Conservation (phyloP, 2,329 filamentous ascomycete genomes). For the Lecanosticta acicola region DNA sequence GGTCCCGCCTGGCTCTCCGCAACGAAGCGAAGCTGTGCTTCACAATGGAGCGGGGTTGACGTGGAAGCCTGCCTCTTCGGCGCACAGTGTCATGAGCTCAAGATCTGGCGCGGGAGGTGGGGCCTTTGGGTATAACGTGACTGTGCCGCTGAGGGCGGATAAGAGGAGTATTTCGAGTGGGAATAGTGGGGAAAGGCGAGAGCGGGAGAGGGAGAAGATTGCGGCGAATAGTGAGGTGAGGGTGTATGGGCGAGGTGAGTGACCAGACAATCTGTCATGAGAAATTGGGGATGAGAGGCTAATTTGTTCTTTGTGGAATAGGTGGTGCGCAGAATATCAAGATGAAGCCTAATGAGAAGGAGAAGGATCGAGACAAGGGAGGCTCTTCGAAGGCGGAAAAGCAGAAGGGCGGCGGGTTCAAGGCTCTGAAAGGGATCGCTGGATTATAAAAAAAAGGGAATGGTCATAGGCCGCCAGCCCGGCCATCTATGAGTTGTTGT, state of each 20-base stretch:
- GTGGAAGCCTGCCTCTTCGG: constrained; percentile 21
- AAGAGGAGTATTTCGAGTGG: constrained; percentile 28
- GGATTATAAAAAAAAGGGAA: constrained; percentile 4
- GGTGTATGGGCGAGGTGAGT: constrained; percentile 52
- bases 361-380: constrained; percentile 26
- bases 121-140: constrained; percentile 23
- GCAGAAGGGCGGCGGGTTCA: constrained; percentile 11
- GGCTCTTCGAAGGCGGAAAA: constrained; percentile 5
- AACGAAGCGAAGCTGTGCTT: constrained; percentile 19
- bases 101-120: constrained; percentile 47
- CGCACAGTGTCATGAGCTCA: constrained; percentile 9
- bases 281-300: constrained; percentile 14
- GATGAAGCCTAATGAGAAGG: constrained; percentile 41
- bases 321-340: constrained; percentile 51
- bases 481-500: too few species aligned
- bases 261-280: neutral
- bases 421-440: constrained; percentile 11
- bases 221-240: constrained; percentile 46
- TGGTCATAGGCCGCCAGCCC: too few species aligned
- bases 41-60: constrained; percentile 21
- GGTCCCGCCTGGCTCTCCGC: constrained; percentile 14
- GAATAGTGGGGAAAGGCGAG: constrained; percentile 26
- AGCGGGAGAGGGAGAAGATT: constrained; percentile 42
- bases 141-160: constrained; percentile 25
- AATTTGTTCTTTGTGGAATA: constrained; percentile 28